Percentiles rank a stretch among this genome's conserved stretches.
phyloP scores from a whole-genome alignment of 306 rosid genomes.

The Aeschynomene evenia region DNA sequence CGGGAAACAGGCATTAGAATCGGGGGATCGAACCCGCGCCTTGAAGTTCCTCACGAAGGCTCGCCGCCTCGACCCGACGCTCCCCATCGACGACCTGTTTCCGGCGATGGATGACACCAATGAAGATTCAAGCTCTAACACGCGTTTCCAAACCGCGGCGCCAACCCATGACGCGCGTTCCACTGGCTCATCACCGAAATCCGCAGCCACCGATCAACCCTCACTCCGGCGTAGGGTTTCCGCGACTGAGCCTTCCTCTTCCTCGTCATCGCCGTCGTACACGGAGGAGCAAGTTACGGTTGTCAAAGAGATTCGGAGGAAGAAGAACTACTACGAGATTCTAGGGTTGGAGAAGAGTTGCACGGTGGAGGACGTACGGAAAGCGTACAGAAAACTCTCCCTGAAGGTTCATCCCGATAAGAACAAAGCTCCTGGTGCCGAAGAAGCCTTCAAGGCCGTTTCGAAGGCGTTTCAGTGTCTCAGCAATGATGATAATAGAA shows the following conservation, averaged over 20 bases:
- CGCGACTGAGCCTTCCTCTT: neutral
- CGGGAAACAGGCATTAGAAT: constrained; percentile 66
- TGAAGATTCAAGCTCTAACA: neutral
- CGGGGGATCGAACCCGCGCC: constrained; percentile 77
- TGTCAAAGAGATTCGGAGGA: constrained; percentile 71
- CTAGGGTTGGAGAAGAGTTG: constrained; percentile 87
- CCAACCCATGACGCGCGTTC: neutral
- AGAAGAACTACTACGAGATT: constrained; percentile 82
- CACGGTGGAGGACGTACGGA: constrained; percentile 75
- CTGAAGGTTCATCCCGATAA: constrained; percentile 96
- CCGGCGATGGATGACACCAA: neutral
- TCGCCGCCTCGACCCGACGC: constrained; percentile 77
- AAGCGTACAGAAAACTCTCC: constrained; percentile 78
- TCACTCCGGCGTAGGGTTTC: constrained; percentile 59
- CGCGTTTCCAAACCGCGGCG: neutral
- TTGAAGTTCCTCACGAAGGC: constrained; percentile 75
- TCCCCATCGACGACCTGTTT: constrained; percentile 70
- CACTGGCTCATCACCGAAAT: constrained; percentile 25
- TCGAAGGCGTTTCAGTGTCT: constrained; percentile 97
- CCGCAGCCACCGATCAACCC: constrained; percentile 47
- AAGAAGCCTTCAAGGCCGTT: constrained; percentile 86
- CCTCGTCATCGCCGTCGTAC: constrained; percentile 45
- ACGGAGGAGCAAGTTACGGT: constrained; percentile 71
- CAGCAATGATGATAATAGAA: constrained; percentile 63
- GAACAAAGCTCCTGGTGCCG: constrained; percentile 88